Evolutionary conservation across 441 rosid genomes (phyloP).

Genomic region (Euphorbia neoarborescens): DNA sequence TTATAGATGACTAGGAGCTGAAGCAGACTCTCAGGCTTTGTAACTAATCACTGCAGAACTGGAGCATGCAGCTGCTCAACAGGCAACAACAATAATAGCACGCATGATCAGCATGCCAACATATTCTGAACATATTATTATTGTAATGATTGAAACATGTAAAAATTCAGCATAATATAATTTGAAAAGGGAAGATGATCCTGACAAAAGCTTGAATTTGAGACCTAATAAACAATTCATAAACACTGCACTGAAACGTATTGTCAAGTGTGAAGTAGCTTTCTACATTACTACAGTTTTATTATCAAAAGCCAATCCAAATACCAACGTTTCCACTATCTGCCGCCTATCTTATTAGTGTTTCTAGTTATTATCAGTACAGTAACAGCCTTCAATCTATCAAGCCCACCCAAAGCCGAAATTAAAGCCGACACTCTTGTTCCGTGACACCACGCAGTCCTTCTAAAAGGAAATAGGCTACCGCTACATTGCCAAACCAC

Average conservation of each 20-base stretch:
- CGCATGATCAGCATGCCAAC: too few species aligned
- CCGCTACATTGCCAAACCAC: constrained; percentile 20
- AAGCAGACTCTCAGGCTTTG: too few species aligned
- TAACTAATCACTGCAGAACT: too few species aligned
- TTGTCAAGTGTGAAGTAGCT: neutral
- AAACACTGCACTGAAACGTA: too few species aligned
- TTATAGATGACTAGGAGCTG: constrained; percentile 26
- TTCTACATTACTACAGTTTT: constrained; percentile 1
- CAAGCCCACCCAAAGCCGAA: constrained; percentile 14
- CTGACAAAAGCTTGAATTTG: too few species aligned
- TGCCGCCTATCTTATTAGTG: constrained; percentile 16
- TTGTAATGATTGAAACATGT: too few species aligned
- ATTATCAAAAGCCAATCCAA: constrained; percentile 12
- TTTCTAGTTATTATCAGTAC: constrained; percentile 15
- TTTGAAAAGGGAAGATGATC: too few species aligned
- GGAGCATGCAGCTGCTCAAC: too few species aligned
- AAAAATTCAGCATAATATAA: too few species aligned
- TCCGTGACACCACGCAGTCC: constrained; percentile 21
- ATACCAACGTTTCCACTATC: constrained; percentile 9
- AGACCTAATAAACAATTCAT: too few species aligned
- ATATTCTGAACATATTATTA: too few species aligned
- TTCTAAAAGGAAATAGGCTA: constrained; percentile 26
- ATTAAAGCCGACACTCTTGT: constrained; percentile 13
- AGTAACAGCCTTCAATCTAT: constrained; percentile 7
- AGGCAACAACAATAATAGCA: too few species aligned